These are phyloP conservation scores for Vitis hybrid DNA, from an alignment of 177 flowering plant genomes.

Conservation along the genomic window DNA sequence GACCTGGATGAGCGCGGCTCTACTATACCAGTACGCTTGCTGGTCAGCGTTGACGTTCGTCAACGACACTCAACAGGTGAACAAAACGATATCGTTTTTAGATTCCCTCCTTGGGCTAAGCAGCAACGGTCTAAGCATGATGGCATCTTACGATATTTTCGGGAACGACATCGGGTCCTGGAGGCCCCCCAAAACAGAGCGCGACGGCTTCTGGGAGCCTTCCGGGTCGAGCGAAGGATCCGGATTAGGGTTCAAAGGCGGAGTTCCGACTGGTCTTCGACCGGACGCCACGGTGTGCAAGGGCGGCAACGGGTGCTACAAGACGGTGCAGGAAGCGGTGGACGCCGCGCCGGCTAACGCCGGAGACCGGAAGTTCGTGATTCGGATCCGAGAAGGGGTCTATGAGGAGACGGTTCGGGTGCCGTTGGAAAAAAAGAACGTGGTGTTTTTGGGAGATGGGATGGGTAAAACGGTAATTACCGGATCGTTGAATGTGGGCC, in stretches of 20 bases:
- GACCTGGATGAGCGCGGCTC: slow-evolving; percentile 80
- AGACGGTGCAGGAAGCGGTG: slow-evolving; percentile 77
- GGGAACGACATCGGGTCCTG: slow-evolving; percentile 52
- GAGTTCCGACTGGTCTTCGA: slow-evolving; percentile 39
- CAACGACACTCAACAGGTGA: slow-evolving; percentile 55
- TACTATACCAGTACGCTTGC: slow-evolving; percentile 74
- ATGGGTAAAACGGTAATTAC: slow-evolving; percentile 90
- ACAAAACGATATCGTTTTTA: slow-evolving; percentile 66
- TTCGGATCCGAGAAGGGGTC: slow-evolving; percentile 64
- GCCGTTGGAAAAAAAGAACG: slow-evolving; percentile 62
- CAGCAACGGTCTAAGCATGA: slow-evolving; percentile 72
- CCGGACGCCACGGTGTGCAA: slow-evolving; percentile 71
- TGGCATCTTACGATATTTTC: slow-evolving; percentile 40
- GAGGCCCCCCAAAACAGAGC: slow-evolving; percentile 76
- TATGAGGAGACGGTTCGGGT: slow-evolving; percentile 79
- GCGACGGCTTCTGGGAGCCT: slow-evolving; percentile 76
- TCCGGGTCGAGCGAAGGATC: slow-evolving; percentile 16
- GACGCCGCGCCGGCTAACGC: slow-evolving; percentile 56
- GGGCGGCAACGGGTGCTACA: slow-evolving; percentile 34
- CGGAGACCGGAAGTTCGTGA: slow-evolving; percentile 46
- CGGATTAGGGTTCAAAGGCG: slow-evolving; percentile 31
- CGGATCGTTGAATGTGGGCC: slow-evolving; percentile 49
- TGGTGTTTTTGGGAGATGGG: slow-evolving; percentile 89
- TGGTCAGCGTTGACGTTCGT: slow-evolving; percentile 77
- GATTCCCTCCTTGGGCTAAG: slow-evolving; percentile 32